phyloP scores from a whole-genome alignment of 164 flowering plant genomes.

The Macadamia tetraphylla region DNA sequence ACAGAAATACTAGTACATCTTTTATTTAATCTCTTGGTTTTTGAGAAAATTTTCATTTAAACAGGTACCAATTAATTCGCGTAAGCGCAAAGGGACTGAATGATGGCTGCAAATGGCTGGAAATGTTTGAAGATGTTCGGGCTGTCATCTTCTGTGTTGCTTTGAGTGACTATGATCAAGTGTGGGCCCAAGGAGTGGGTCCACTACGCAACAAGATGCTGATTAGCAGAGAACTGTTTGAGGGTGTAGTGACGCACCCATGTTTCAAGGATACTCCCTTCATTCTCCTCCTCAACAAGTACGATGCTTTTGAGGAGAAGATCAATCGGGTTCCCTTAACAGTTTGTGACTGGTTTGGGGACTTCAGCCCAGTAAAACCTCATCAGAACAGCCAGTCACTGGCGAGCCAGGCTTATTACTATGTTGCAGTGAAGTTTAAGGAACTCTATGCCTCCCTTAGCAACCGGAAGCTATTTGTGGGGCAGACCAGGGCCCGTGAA shows the following conservation, averaged over 20 bases:
- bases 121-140: slow-evolving; percentile 57
- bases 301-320: slow-evolving; percentile 50
- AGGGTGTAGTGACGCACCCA: slow-evolving; percentile 40
- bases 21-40: background rate
- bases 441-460: slow-evolving; percentile 37
- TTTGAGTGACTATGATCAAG: slow-evolving; percentile 45
- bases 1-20: background rate
- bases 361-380: slow-evolving; percentile 43
- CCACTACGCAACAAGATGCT: slow-evolving; percentile 41
- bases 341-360: slow-evolving; percentile 49
- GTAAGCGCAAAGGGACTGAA: slow-evolving; percentile 37
- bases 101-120: slow-evolving; percentile 55
- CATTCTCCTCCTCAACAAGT: slow-evolving; percentile 47
- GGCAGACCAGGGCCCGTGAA: slow-evolving; percentile 36
- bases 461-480: slow-evolving; percentile 44
- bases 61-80: slow-evolving; percentile 45
- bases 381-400: slow-evolving; percentile 30
- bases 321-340: slow-evolving; percentile 30
- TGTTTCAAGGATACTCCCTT: slow-evolving; percentile 39
- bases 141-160: slow-evolving; percentile 44
- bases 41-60: background rate
- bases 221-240: slow-evolving; percentile 39
- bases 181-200: slow-evolving; percentile 18
- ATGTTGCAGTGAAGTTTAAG: slow-evolving; percentile 55
- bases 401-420: slow-evolving; percentile 49